Evolutionary conservation across 2,329 filamentous ascomycete genomes (phyloP).

Genomic region (Pseudocercospora crystallina): DNA sequence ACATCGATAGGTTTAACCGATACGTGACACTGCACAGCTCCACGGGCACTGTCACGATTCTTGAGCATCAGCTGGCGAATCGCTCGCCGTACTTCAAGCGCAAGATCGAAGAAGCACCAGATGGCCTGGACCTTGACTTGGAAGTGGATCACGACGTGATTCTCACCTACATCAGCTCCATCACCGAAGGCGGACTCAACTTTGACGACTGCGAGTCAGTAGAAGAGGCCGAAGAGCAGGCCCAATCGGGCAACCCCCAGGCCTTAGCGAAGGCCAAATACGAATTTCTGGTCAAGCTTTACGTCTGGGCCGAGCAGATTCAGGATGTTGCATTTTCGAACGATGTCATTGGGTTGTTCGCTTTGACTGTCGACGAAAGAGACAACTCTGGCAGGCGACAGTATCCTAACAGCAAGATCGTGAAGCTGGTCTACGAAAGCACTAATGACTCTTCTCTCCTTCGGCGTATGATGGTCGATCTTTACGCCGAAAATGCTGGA

Average conservation of each 20-base stretch:
- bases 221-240: background rate
- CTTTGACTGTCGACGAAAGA: constrained; percentile 4
- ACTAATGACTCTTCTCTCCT: background rate
- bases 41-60: background rate
- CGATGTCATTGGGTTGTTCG: constrained; percentile 4
- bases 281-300: constrained; percentile 2
- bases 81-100: constrained; percentile 2
- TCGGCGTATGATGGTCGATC: constrained; percentile 7
- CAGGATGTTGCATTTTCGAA: constrained; percentile 8
- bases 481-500: constrained; percentile 8
- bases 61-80: background rate
- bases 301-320: constrained; percentile 5
- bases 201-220: constrained; percentile 6
- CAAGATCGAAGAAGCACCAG: no score
- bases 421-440: constrained; percentile 4
- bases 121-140: no score
- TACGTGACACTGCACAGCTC: background rate
- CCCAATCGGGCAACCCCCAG: background rate
- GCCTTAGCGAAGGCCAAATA: constrained; percentile 1
- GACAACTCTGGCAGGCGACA: background rate
- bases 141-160: constrained; percentile 8
- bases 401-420: constrained; percentile 2
- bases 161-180: constrained; percentile 7
- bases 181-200: constrained; percentile 1
- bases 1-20: background rate